Evolutionary conservation across 148 eudicot species (phyloP), one percentile per base, ranked within the genome.

Genomic region (Spergularia bocconei): DNA sequence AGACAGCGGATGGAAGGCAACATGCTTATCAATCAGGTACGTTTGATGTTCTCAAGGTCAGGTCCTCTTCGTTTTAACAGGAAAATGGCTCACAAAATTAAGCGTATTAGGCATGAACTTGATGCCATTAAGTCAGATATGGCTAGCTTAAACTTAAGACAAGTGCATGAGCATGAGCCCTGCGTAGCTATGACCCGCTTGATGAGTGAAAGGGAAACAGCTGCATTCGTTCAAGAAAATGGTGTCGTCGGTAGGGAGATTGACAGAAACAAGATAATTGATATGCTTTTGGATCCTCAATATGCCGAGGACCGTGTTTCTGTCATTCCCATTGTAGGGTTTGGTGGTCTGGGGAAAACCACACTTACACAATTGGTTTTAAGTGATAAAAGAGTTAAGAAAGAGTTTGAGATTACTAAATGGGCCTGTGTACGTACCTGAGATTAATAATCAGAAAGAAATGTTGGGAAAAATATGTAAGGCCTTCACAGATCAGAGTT

Each of bases 281-380:
- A 76, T 39, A 67, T 25, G 73, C 29, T 76, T 16, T 29, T 76
- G 23, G 59, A 76, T 67, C 44, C 64, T 3, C 44, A 66, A 16
- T 67, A 12, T 14, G 72, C 13, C 16, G 38, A 75, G 33, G 23
- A 16, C 16, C 63, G 33, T 29, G 33, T 75, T 67, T 38, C 71
- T 10, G 65, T 75, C 6, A 75, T 75, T n/a, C 78, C 78, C 36
- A 75, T 75, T 0, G 55, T 67, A 16, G 78, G 65, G 51, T 67
- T 75, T 15, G 78, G 72, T 11, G 78, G 78, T n/a, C 5, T 64
- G 4, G 70, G 78, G 12, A 65, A 75, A 75, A 75, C 78, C 1
- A 65, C 71, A 54, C 71, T 75, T 41, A 65, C 78, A 11, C 78
- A 75, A 25, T 58, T 75, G 66, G 57, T 75, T 25, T 41, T 56